phyloP scores from a whole-genome alignment of 1,139 yeast species.

The Yarrowia galli region DNA sequence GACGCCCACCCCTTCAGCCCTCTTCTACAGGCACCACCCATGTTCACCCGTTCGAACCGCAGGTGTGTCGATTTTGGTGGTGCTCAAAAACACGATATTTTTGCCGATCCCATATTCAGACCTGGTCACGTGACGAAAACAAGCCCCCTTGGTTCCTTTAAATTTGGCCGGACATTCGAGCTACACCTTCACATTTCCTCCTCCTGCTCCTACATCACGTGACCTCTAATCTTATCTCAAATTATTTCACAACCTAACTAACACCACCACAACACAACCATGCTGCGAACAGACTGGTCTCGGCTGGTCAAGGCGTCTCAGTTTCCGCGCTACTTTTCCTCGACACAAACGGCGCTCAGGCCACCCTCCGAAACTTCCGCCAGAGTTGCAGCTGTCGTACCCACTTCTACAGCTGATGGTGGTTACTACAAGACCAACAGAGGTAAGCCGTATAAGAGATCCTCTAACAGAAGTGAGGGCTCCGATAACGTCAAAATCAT shows the following conservation, averaged over 20 bases:
- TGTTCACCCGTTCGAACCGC: too few relatives aligned
- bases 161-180: too few relatives aligned
- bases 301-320: neutral
- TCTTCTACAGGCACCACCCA: too few relatives aligned
- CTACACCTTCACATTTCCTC: neutral
- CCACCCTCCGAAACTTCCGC: neutral
- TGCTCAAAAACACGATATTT: too few relatives aligned
- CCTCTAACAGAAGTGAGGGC: too few relatives aligned
- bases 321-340: neutral
- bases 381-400: neutral
- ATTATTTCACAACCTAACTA: neutral
- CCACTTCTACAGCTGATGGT: neutral
- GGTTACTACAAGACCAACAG: neutral
- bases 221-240: conserved; percentile 11
- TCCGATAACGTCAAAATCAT: neutral
- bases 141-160: too few relatives aligned
- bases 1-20: too few relatives aligned
- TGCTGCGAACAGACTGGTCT: conserved; percentile 17
- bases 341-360: neutral
- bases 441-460: too few relatives aligned
- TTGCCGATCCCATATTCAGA: too few relatives aligned
- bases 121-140: too few relatives aligned
- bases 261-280: neutral
- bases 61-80: too few relatives aligned
- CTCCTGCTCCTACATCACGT: neutral